Percentiles rank a stretch among this genome's conserved stretches.
Conservation (phyloP, 805 yeast genomes). For the Wickerhamomyces alni region DNA sequence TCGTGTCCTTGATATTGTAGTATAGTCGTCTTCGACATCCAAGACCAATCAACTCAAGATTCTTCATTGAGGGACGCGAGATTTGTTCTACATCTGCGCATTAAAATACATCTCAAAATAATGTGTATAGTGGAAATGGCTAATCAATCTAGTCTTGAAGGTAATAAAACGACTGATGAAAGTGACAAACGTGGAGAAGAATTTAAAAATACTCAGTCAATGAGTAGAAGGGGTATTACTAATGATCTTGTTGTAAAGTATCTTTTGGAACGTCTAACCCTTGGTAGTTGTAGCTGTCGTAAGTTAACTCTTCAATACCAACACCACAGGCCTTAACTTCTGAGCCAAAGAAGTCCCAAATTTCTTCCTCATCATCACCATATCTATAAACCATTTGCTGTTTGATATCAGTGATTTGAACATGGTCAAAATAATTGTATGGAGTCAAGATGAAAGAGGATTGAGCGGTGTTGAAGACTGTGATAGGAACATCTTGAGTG, state of each 20-base stretch:
- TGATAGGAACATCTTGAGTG: conserved; percentile 25
- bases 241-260: not conserved
- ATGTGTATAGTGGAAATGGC: too few relatives aligned
- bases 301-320: conserved; percentile 11
- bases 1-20: too few relatives aligned
- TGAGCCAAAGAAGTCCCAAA: conserved; percentile 22
- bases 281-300: not conserved
- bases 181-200: too few relatives aligned
- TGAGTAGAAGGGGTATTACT: not conserved
- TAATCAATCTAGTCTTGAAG: too few relatives aligned
- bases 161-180: too few relatives aligned
- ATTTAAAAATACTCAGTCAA: too few relatives aligned
- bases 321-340: conserved; percentile 13
- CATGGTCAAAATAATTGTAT: conserved; percentile 22
- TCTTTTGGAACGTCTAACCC: not conserved
- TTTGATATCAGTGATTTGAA: conserved; percentile 20
- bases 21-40: too few relatives aligned
- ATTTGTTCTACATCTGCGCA: too few relatives aligned
- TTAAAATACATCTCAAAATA: too few relatives aligned
- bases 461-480: conserved; percentile 23
- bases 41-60: too few relatives aligned
- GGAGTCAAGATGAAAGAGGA: conserved; percentile 23
- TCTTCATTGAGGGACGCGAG: too few relatives aligned
- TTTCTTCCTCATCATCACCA: conserved; percentile 6
- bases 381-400: conserved; percentile 18